phyloP scores from a whole-genome alignment of 495 filamentous ascomycete species.

The Tuber aestivum region DNA sequence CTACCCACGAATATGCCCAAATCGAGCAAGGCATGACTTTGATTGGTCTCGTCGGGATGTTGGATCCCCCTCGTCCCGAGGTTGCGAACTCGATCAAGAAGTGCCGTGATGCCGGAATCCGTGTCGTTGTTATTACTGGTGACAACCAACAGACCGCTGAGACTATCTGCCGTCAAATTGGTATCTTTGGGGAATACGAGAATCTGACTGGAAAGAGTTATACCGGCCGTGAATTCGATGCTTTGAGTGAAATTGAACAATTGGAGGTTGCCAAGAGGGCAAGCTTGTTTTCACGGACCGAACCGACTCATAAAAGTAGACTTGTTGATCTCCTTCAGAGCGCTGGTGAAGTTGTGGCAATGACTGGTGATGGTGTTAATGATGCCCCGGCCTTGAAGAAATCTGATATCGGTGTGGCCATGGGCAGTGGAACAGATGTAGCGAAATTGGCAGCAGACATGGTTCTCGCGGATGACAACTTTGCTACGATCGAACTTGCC shows the following conservation, averaged over 20 bases:
- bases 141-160: slow-evolving; percentile 97
- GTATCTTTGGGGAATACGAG: slow-evolving; percentile 78
- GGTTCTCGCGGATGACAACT: slow-evolving; percentile 98
- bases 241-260: slow-evolving; percentile 70
- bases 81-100: slow-evolving; percentile 77
- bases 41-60: slow-evolving; percentile 89
- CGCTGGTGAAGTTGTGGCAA: slow-evolving; percentile 89
- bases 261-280: slow-evolving; percentile 76
- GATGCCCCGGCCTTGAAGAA: slow-evolving; percentile 98
- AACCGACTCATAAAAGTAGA: slow-evolving; percentile 90
- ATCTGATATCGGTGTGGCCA: slow-evolving; percentile 96
- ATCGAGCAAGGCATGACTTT: slow-evolving; percentile 92
- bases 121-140: slow-evolving; percentile 96
- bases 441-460: slow-evolving; percentile 96
- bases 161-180: slow-evolving; percentile 94
- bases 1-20: slow-evolving; percentile 72
- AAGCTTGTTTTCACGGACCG: slow-evolving; percentile 92
- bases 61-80: slow-evolving; percentile 95
- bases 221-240: slow-evolving; percentile 91
- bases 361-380: slow-evolving; percentile 99
- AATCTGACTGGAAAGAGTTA: slow-evolving; percentile 87
- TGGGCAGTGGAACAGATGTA: slow-evolving; percentile 97
- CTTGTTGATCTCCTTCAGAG: slow-evolving; percentile 95
- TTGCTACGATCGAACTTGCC: slow-evolving; percentile 91
- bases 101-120: slow-evolving; percentile 87